phyloP scores from a whole-genome alignment of 2,329 filamentous ascomycete species.

The Colletotrichum eremochloae region DNA sequence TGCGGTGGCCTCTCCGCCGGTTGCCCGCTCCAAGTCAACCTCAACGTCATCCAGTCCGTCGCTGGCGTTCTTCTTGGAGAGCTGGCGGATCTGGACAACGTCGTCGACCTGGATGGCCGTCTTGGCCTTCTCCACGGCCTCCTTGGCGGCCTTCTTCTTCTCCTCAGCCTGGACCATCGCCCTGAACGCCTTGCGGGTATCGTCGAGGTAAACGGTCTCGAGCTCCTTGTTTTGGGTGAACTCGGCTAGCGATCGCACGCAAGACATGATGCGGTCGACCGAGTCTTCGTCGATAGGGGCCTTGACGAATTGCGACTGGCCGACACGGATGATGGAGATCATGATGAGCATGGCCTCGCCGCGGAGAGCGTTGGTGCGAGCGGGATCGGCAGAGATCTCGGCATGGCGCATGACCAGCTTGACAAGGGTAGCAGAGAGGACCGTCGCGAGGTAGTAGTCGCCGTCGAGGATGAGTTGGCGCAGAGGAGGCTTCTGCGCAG shows the following conservation, averaged over 20 bases:
- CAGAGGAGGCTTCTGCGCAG: conserved; percentile 94
- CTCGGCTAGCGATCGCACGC: conserved; percentile 90
- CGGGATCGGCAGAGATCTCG: conserved; percentile 87
- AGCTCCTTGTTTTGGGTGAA: conserved; percentile 91
- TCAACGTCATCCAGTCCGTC: conserved; percentile 90
- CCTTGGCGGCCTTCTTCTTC: conserved; percentile 96
- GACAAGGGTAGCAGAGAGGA: conserved; percentile 94
- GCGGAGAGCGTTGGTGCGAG: conserved; percentile 91
- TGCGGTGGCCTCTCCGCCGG: conserved; percentile 84
- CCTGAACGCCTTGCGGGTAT: conserved; percentile 94
- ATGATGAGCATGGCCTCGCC: conserved; percentile 99
- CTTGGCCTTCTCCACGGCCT: conserved; percentile 92
- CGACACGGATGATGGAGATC: conserved; percentile 98
- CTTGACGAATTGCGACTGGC: conserved; percentile 99
- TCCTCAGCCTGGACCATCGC: conserved; percentile 98
- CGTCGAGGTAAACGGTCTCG: conserved; percentile 91
- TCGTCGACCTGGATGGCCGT: conserved; percentile 96
- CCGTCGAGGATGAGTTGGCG: conserved; percentile 96
- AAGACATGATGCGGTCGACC: conserved; percentile 98
- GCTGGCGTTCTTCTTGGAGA: conserved; percentile 88
- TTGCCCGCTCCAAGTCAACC: conserved; percentile 91
- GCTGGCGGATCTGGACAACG: conserved; percentile 90
- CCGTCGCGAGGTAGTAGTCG: conserved; percentile 95
- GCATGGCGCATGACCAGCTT: conserved; percentile 98
- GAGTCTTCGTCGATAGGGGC: conserved; percentile 98